Evolutionary conservation across 495 filamentous ascomycete species (phyloP).

Genomic region (Penicillium dipodomyicola): DNA sequence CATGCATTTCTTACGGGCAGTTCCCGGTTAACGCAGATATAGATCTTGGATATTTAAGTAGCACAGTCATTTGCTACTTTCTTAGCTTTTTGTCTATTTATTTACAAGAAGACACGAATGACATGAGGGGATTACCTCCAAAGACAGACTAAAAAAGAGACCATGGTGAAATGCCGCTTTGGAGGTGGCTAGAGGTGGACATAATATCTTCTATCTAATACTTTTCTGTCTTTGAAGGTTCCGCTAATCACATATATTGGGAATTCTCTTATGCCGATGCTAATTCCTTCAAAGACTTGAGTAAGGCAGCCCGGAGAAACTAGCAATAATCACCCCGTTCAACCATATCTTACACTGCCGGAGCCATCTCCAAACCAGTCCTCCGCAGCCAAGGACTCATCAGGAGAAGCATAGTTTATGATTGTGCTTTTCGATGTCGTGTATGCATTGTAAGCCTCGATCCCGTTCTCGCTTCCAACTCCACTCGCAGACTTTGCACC

Average conservation of each 20-base stretch:
- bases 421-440: conserved; percentile 26
- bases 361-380: conserved; percentile 25
- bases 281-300: neutral
- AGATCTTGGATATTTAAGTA: neutral
- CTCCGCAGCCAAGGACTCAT: conserved; percentile 21
- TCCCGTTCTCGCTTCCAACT: conserved; percentile 29
- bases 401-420: conserved; percentile 22
- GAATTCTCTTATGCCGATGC: too few relatives aligned
- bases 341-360: conserved; percentile 23
- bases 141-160: neutral
- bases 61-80: neutral
- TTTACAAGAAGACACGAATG: neutral
- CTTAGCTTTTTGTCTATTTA: neutral
- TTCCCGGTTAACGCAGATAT: neutral
- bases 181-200: neutral
- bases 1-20: conserved; percentile 3
- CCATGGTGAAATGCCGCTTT: neutral
- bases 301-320: neutral
- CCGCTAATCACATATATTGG: too few relatives aligned
- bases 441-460: conserved; percentile 28
- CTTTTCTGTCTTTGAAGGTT: neutral
- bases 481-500: conserved; percentile 24
- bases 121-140: neutral
- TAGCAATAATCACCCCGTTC: neutral
- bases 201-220: neutral